Percentiles rank a stretch among this genome's conserved stretches.
phyloP scores from a whole-genome alignment of 768 basidiomycete genomes.

The Amyloporia xantha region DNA sequence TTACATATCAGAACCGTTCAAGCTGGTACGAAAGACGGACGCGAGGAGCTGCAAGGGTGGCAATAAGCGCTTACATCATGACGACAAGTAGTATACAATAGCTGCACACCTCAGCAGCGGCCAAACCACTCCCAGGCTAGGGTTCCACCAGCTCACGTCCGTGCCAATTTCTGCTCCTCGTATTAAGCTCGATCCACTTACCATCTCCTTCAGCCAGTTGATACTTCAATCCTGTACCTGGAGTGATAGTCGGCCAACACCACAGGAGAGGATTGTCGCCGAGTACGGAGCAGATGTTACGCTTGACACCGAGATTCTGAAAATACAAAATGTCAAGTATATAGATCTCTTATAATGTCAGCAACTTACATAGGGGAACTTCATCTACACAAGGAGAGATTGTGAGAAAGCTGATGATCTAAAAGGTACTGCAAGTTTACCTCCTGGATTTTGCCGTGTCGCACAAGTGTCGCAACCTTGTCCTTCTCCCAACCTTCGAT shows the following conservation, averaged over 20 bases:
- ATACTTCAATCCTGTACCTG: slow-evolving; percentile 73
- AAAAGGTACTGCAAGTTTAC: slow-evolving; percentile 31
- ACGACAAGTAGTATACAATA: background rate
- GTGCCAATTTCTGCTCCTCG: slow-evolving; percentile 4
- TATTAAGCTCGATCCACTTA: slow-evolving; percentile 56
- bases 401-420: background rate
- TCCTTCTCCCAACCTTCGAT: slow-evolving; percentile 99
- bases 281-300: slow-evolving; percentile 73
- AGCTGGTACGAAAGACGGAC: background rate
- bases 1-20: background rate
- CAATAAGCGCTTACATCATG: slow-evolving; percentile 15
- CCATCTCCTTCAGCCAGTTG: slow-evolving; percentile 64
- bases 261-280: slow-evolving; percentile 72
- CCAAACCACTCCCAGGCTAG: background rate
- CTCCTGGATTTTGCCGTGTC: slow-evolving; percentile 80
- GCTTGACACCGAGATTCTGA: slow-evolving; percentile 71
- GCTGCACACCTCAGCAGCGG: slow-evolving; percentile 6
- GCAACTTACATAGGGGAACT: slow-evolving; percentile 84
- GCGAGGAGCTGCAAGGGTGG: background rate
- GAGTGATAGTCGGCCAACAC: slow-evolving; percentile 70
- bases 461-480: slow-evolving; percentile 78
- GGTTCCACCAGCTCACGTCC: background rate
- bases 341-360: background rate
- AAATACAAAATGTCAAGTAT: slow-evolving; percentile 3
- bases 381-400: slow-evolving; percentile 42